Evolutionary conservation across 768 basidiomycete species (phyloP).

Genomic region (Rhizopogon vesiculosus): DNA sequence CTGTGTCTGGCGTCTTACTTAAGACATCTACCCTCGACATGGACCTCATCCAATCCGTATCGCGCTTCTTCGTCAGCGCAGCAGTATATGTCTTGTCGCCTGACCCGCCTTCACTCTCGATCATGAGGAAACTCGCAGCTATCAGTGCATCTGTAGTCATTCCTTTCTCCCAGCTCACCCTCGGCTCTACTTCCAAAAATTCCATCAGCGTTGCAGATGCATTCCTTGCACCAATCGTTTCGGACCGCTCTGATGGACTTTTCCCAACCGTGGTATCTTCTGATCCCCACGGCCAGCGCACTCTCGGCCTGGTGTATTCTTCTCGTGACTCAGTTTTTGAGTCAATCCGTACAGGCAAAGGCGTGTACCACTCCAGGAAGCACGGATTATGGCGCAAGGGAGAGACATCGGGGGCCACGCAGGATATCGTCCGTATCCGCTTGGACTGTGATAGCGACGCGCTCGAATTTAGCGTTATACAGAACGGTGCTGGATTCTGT

Average conservation of each 20-base stretch:
- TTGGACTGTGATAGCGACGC: slow-evolving; percentile 92
- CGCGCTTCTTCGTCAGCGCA: slow-evolving; percentile 64
- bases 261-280: slow-evolving; percentile 91
- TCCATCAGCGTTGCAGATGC: slow-evolving; percentile 77
- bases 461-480: slow-evolving; percentile 85
- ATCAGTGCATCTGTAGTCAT: slow-evolving; percentile 66
- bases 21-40: slow-evolving; percentile 58
- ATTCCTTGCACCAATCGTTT: slow-evolving; percentile 76
- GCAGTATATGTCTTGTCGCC: slow-evolving; percentile 57
- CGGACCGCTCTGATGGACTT: slow-evolving; percentile 88
- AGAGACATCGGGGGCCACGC: slow-evolving; percentile 91
- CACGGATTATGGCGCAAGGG: slow-evolving; percentile 97
- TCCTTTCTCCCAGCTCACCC: slow-evolving; percentile 65
- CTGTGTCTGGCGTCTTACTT: slow-evolving; percentile 75
- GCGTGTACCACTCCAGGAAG: slow-evolving; percentile 94
- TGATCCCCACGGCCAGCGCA: slow-evolving; percentile 55
- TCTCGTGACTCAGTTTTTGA: slow-evolving; percentile 81
- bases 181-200: slow-evolving; percentile 44
- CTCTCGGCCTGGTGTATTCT: slow-evolving; percentile 94
- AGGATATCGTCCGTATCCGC: slow-evolving; percentile 78
- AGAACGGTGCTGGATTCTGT: slow-evolving; percentile 91
- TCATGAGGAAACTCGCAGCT: slow-evolving; percentile 55
- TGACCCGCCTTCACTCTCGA: slow-evolving; percentile 50
- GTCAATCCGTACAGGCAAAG: slow-evolving; percentile 83
- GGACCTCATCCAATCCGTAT: slow-evolving; percentile 73